Evolutionary conservation across 257 asterid genomes (phyloP), one percentile per base, ranked within the genome.

Genomic region (Thymus mandschuricus): DNA sequence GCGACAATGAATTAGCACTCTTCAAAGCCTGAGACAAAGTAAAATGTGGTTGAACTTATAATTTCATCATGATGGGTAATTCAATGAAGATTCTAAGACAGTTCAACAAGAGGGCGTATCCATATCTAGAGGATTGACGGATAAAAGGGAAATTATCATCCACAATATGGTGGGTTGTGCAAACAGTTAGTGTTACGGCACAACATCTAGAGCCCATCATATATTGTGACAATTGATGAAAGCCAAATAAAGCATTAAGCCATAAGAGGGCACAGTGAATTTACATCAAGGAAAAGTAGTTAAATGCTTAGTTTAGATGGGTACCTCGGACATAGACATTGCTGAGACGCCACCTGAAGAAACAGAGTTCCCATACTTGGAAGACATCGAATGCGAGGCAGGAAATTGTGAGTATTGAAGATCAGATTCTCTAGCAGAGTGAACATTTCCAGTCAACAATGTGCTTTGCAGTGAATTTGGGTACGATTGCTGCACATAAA

Each of bases 321-420:
- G 72, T 76, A 92, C 96, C 98, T 92, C 96, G 5, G 96, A 72
- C 84, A 89, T 75, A 68, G 98, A 82, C 72, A 82, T 79, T 55
- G 87, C 76, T 49, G 96, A 78, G 66, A 66, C 85, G 48, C 96
- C 80, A 2, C 74, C 70, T 8, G 91, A 83, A 30, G 96, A 84
- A 40, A 69, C 85, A 13, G 90, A 45, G 80, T 70, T 85, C 35
- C 87, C 96, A 79, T 82, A 89, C 74, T 87, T 81, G 28, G 87
- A 12, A 58, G 91, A 80, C 84, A 76, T 68, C 15, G 91, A 78
- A 79, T 85, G 95, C 21, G 87, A 64, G 43, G 74, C 66, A 30
- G 90, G 79, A 78, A 85, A 89, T 5, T 78, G 89, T 4, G 89
- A 82, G 83, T 86, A 81, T 57, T 85, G 86, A 70, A 85, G 80